phyloP scores from a whole-genome alignment of 1,284 basidiomycete genomes.

The Malassezia dermatis region DNA sequence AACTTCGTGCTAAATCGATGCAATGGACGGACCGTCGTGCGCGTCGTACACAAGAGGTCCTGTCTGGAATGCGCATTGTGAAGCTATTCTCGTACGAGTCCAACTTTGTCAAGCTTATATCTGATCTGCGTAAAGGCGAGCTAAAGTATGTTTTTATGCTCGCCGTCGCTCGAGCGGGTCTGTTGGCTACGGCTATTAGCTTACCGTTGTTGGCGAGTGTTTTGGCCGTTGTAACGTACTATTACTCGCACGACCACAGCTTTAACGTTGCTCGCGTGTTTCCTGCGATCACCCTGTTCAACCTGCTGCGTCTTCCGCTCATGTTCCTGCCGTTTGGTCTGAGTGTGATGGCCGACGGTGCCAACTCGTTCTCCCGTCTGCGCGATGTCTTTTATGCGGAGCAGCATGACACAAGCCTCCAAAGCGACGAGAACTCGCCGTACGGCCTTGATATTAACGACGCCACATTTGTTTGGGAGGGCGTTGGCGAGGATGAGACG shows the following conservation, averaged over 20 bases:
- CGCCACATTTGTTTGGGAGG: slow-evolving; percentile 31
- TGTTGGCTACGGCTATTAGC: slow-evolving; percentile 59
- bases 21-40: slow-evolving; percentile 66
- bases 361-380: slow-evolving; percentile 37
- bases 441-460: slow-evolving; percentile 23
- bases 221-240: slow-evolving; percentile 73
- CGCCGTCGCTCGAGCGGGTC: slow-evolving; percentile 62
- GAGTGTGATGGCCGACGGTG: slow-evolving; percentile 40
- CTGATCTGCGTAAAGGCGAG: slow-evolving; percentile 63
- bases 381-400: slow-evolving; percentile 57
- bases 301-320: slow-evolving; percentile 60
- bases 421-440: slow-evolving; percentile 54
- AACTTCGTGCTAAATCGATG: slow-evolving; percentile 66
- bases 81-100: slow-evolving; percentile 41
- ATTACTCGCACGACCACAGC: slow-evolving; percentile 53
- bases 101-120: slow-evolving; percentile 56
- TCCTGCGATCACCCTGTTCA: slow-evolving; percentile 44
- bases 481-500: slow-evolving; percentile 18
- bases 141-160: slow-evolving; percentile 67
- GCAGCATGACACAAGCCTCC: slow-evolving; percentile 56
- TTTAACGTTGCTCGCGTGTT: slow-evolving; percentile 56
- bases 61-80: slow-evolving; percentile 45
- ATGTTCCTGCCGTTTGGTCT: slow-evolving; percentile 54
- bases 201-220: slow-evolving; percentile 73
- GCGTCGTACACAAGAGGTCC: slow-evolving; percentile 43